Evolutionary conservation across 345 rosid genomes (phyloP).

Genomic region (Eucalyptus melliodora): DNA sequence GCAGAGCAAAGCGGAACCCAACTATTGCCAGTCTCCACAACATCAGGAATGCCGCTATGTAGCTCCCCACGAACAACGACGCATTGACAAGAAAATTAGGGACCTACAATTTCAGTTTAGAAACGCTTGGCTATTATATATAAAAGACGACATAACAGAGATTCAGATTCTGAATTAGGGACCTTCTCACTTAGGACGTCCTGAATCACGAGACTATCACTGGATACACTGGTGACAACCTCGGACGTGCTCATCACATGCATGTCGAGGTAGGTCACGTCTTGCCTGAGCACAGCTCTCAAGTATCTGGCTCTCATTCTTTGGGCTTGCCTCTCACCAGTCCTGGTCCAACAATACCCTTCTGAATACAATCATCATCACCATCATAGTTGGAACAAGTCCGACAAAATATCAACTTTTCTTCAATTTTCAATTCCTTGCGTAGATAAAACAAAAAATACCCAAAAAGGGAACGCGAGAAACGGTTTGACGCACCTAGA

Average conservation of each 20-base stretch:
- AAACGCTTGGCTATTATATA: neutral
- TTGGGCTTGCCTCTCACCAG: constrained; percentile 79
- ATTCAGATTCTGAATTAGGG: neutral
- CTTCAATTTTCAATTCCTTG: neutral
- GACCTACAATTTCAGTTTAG: constrained; percentile 18
- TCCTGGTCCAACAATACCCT: constrained; percentile 89
- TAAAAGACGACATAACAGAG: neutral
- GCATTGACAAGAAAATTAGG: constrained; percentile 69
- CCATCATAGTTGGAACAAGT: neutral
- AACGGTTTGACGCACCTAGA: constrained; percentile 27
- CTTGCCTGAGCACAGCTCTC: constrained; percentile 80
- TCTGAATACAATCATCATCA: constrained; percentile 11
- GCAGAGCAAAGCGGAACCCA: constrained; percentile 49
- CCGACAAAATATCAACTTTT: neutral
- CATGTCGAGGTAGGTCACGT: constrained; percentile 73
- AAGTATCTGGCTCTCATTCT: constrained; percentile 71
- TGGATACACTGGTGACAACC: constrained; percentile 70
- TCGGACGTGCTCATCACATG: constrained; percentile 68
- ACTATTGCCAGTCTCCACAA: constrained; percentile 78
- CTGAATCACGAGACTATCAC: constrained; percentile 68
- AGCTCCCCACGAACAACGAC: constrained; percentile 51
- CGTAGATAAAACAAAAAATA: neutral
- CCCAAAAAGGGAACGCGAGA: neutral
- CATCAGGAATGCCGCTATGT: constrained; percentile 44
- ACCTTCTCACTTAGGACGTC: constrained; percentile 86